Base-by-base conservation (phyloP, 169 alveolate genomes). In the Plasmodium sp. region DNA sequence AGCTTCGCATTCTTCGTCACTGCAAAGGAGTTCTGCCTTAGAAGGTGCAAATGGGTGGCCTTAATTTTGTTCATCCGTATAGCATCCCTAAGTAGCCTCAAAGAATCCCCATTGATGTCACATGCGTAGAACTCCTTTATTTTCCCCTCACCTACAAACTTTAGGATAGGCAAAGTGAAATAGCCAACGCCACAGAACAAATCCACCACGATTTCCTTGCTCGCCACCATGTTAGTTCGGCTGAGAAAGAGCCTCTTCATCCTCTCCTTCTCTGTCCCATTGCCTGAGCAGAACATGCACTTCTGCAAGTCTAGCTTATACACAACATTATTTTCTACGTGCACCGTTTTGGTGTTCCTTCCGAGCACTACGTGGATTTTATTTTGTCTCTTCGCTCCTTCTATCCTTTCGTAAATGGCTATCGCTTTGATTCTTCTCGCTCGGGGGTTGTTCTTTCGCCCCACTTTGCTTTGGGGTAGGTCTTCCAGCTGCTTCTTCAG, bases 101-200 rank as follows among this genome's bases (percentile, higher is more conserved):
- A 88, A 3, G 94, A 97, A 36, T 71, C 82, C 2, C 54, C 84
- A 80, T 96, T 96, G 51, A 96, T 77, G 92, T 96, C 98, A 85
- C 92, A 84, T 16, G 97, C 97, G 81, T 43, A 91, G 54, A 80
- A 88, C 39, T 88, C 83, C 67, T 88, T 88, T 62, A 88, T 88
- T 16, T 85, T 75, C 2, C 73, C 58, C 48, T 79, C 81, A n/a
- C 90, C 94, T 18, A 88, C 51, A 56, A 91, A 75, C 36, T 94
- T 94, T 36, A 96, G 81, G 14, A 96, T 73, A 36, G 98, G 97
- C 5, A 96, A 75, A 6, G 96, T 83, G 86, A 96, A 96, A 90
- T 96, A 96, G 18, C 98, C 98, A 62, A 88, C 95, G 12, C 98
- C 98, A 83, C 98, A 96, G 85, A 96, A 96, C 18, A 96, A 84